phyloP scores from a whole-genome alignment of 148 eudicot genomes.

The Rheum nobile region DNA sequence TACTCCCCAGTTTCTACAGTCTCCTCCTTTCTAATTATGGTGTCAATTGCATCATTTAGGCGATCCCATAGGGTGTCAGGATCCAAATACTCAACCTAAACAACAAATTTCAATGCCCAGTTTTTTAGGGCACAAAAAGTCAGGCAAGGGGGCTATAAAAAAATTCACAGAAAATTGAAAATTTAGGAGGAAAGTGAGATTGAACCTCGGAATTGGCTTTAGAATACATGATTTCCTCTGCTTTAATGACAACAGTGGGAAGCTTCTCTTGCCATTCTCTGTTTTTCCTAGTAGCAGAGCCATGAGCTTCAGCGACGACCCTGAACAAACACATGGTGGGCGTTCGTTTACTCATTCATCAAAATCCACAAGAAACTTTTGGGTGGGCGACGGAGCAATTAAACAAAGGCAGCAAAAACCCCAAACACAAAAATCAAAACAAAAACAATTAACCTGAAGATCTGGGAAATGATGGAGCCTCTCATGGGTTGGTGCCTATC shows the following conservation, averaged over 20 bases:
- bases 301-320: slow-evolving; percentile 58
- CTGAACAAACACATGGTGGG: slow-evolving; percentile 53
- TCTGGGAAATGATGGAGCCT: slow-evolving; percentile 69
- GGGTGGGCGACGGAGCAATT: not conserved
- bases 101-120: not conserved
- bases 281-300: slow-evolving; percentile 54
- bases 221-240: slow-evolving; percentile 96
- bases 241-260: slow-evolving; percentile 73
- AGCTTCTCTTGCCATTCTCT: slow-evolving; percentile 95
- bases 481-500: slow-evolving; percentile 87
- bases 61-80: slow-evolving; percentile 79
- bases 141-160: not conserved
- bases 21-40: slow-evolving; percentile 83
- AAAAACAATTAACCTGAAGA: slow-evolving; percentile 43
- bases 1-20: slow-evolving; percentile 60
- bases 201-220: slow-evolving; percentile 98
- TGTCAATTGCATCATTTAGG: slow-evolving; percentile 76
- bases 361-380: not conserved
- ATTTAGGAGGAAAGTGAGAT: not conserved
- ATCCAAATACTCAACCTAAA: slow-evolving; percentile 78
- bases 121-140: not conserved
- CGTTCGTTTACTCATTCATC: slow-evolving; percentile 3
- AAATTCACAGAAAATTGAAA: not conserved
- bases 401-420: too few species aligned
- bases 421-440: not conserved